These are phyloP conservation scores for Carex pumila DNA, from an alignment of 176 grass and related monocot species.

Conservation along the genomic window DNA sequence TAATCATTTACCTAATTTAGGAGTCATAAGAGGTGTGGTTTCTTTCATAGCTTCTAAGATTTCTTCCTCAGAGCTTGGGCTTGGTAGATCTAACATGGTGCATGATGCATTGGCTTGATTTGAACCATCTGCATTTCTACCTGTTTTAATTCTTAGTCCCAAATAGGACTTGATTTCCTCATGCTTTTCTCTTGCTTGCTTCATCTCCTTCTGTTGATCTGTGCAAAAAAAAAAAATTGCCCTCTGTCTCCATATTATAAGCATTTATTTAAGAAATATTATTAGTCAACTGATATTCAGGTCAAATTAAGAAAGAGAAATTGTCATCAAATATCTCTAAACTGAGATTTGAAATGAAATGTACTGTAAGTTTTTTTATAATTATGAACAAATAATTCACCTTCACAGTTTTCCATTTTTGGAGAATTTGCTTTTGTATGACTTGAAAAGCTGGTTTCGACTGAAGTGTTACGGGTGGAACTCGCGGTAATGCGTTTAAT, in stretches of 20 bases:
- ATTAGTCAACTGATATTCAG: neutral
- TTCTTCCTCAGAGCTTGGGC: slow-evolving; percentile 24
- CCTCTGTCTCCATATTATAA: neutral
- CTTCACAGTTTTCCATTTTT: slow-evolving; percentile 9
- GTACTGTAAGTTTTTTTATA: neutral
- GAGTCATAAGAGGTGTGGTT: slow-evolving; percentile 16
- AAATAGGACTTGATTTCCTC: neutral
- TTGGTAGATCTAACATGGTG: slow-evolving; percentile 20
- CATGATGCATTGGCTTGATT: slow-evolving; percentile 9
- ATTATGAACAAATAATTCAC: neutral
- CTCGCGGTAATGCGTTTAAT: neutral
- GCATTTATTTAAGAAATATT: neutral
- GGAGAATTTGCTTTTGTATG: neutral
- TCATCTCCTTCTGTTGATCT: slow-evolving; percentile 12
- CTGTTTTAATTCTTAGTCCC: slow-evolving; percentile 13
- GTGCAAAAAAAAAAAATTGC: neutral
- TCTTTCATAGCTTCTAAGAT: slow-evolving; percentile 29
- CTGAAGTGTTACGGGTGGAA: slow-evolving; percentile 11
- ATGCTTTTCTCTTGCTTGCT: neutral
- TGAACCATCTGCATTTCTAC: neutral
- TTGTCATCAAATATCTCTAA: neutral
- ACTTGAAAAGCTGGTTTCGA: neutral
- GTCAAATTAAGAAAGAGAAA: neutral
- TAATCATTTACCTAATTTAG: slow-evolving; percentile 8
- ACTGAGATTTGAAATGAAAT: neutral